These are phyloP conservation scores for Dryas alaskensis DNA, from an alignment of 306 rosid species.

Conservation along the genomic window DNA sequence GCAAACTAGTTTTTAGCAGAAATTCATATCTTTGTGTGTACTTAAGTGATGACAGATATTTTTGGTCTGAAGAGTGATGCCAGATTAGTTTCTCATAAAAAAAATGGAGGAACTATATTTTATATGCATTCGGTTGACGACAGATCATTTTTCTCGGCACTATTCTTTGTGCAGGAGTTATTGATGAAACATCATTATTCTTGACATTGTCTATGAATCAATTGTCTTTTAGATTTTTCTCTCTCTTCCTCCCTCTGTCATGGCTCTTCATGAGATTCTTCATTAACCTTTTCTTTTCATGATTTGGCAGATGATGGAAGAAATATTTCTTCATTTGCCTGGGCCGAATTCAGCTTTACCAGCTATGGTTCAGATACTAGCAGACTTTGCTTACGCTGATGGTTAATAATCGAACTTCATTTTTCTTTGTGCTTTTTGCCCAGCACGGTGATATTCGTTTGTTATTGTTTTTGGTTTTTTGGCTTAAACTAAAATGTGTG, in stretches of 20 bases:
- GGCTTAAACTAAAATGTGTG: conserved; percentile 29
- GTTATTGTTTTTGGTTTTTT: conserved; percentile 2
- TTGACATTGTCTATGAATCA: not conserved
- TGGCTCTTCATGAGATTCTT: not conserved
- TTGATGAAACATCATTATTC: no score
- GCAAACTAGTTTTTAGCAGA: not conserved
- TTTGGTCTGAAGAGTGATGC: no score
- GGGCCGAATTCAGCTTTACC: conserved; percentile 79
- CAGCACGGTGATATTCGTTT: not conserved
- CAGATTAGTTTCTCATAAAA: no score
- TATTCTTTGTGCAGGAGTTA: no score
- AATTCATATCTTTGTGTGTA: not conserved
- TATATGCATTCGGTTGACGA: no score
- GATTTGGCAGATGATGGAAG: conserved; percentile 91
- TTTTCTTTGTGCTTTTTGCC: conserved; percentile 16
- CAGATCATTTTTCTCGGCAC: no score
- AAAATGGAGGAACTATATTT: no score
- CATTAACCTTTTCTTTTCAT: conserved; percentile 14
- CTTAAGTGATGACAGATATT: not conserved
- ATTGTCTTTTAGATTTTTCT: conserved; percentile 6
- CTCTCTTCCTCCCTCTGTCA: not conserved
- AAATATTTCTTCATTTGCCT: conserved; percentile 79
- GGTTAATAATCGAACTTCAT: conserved; percentile 49
- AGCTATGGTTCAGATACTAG: conserved; percentile 92
- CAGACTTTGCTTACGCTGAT: conserved; percentile 83